Conservation (phyloP, 768 basidiomycete genomes). For the Rhizopogon vinicolor region DNA sequence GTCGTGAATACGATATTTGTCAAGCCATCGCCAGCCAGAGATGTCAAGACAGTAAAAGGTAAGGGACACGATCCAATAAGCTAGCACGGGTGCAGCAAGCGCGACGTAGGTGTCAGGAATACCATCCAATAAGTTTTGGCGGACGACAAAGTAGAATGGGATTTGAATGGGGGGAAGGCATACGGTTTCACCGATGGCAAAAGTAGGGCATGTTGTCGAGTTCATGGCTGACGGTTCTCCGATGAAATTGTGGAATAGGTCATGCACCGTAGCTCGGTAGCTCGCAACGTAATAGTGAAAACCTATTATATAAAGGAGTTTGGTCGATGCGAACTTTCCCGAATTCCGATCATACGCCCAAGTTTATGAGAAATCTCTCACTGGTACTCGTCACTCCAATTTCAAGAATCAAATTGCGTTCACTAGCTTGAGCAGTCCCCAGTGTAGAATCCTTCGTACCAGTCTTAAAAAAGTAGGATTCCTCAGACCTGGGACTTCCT, state of each 20-base stretch:
- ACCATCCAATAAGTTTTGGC: constrained; percentile 43
- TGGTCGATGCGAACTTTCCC: too few relatives aligned
- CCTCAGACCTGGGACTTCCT: too few relatives aligned
- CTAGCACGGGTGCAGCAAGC: constrained; percentile 67
- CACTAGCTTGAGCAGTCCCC: too few relatives aligned
- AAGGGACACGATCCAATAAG: constrained; percentile 81
- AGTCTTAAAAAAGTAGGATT: too few relatives aligned
- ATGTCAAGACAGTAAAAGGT: constrained; percentile 81
- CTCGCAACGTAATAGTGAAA: too few relatives aligned
- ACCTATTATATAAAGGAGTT: too few relatives aligned
- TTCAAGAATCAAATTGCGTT: too few relatives aligned
- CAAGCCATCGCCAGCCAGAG: constrained; percentile 72
- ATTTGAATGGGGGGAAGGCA: constrained; percentile 30
- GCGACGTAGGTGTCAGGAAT: constrained; percentile 71
- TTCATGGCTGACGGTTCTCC: constrained; percentile 26
- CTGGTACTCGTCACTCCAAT: too few relatives aligned
- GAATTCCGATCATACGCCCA: too few relatives aligned
- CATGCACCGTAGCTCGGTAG: constrained; percentile 7
- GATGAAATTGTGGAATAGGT: constrained; percentile 7
- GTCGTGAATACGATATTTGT: constrained; percentile 85
- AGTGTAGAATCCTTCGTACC: too few relatives aligned
- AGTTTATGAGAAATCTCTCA: too few relatives aligned
- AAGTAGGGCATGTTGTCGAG: constrained; percentile 24
- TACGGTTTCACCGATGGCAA: constrained; percentile 30
- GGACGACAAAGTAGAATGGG: constrained; percentile 54